Base-by-base conservation (phyloP, 2,329 filamentous ascomycete genomes). In the Calonectria henricotiae region DNA sequence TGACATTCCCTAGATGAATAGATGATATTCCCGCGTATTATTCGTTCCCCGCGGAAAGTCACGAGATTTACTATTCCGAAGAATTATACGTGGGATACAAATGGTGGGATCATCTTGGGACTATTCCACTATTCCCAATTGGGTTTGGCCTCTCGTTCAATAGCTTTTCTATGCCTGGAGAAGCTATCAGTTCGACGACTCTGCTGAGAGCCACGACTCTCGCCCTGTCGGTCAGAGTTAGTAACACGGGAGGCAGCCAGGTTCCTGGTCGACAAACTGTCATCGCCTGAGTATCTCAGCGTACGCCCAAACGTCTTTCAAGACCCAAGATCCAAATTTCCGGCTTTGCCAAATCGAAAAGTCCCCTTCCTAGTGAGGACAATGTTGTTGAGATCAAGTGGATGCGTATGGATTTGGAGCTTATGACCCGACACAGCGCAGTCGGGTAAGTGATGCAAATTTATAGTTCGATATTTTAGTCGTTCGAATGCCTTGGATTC, bases 91-190 rank as follows among this genome's bases (percentile, higher is more conserved):
- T 67, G 5, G 64, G 64, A 5, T 67, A 67, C 43, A 67, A 60
- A 43, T 67, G 54, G 64, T 67, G 64, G 64, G 54, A 61, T 51
- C 64, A 61, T 5, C 15, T 61, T 1, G 54, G 43, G 6, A 67
- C 35, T 8, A 20, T 3, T 9, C 64, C 64, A 7, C 11, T 61
- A n/a, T 67, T 61, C n/a, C 54, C 64, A 4, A 44, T 67, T 30
- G 64, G 64, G 2, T 62, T 41, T 23, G 64, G 64, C 3, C 54
- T 61, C 1, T 51, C 64, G 4, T 51, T 46, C 49, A 66, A 66
- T 32, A 11, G 7, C 5, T 67, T 67, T 32, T 44, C 23, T 2
- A 39, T 47, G 1, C 37, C 27, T 13, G 15, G 39, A 23, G 64
- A 46, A 32, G 20, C 20, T 4, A 61, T 20, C 27, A 61, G 54